Conservation (phyloP, 106 monocot species). For the Dendrobium chrysotoxum region DNA sequence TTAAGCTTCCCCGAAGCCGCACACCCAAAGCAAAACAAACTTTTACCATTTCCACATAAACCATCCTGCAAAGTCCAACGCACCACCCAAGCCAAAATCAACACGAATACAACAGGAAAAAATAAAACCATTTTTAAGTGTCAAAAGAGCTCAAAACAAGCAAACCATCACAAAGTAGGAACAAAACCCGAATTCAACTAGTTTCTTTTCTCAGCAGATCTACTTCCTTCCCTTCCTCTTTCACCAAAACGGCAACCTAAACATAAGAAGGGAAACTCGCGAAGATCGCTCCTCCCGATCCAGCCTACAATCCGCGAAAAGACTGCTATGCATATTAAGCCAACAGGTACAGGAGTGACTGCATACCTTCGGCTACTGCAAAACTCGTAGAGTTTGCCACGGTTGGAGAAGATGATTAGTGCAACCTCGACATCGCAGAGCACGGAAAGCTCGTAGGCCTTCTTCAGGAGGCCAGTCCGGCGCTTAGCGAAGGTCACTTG, state of each 20-base stretch:
- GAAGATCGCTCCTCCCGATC: not conserved
- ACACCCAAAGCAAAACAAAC: not conserved
- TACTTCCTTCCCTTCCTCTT: not conserved
- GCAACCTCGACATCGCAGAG: slow-evolving; percentile 75
- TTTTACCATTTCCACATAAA: not conserved
- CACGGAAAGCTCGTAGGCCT: slow-evolving; percentile 69
- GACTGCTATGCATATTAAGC: not conserved
- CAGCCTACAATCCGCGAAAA: not conserved
- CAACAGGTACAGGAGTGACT: no score
- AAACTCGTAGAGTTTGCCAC: slow-evolving; percentile 43
- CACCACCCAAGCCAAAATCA: not conserved
- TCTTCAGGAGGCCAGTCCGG: slow-evolving; percentile 60
- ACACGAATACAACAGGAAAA: not conserved
- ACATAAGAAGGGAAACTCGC: not conserved
- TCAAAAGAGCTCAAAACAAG: not conserved
- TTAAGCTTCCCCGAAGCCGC: not conserved
- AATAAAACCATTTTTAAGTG: not conserved
- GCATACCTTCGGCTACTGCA: not conserved
- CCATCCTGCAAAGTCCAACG: not conserved
- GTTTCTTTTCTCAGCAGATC: slow-evolving; percentile 5
- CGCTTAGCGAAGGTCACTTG: slow-evolving; percentile 56
- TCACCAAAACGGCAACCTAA: slow-evolving; percentile 1
- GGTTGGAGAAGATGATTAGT: slow-evolving; percentile 62
- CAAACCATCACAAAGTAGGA: not conserved
- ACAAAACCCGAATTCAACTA: not conserved